Evolutionary conservation across 441 rosid species (phyloP).

Genomic region (Erodium moschatum): DNA sequence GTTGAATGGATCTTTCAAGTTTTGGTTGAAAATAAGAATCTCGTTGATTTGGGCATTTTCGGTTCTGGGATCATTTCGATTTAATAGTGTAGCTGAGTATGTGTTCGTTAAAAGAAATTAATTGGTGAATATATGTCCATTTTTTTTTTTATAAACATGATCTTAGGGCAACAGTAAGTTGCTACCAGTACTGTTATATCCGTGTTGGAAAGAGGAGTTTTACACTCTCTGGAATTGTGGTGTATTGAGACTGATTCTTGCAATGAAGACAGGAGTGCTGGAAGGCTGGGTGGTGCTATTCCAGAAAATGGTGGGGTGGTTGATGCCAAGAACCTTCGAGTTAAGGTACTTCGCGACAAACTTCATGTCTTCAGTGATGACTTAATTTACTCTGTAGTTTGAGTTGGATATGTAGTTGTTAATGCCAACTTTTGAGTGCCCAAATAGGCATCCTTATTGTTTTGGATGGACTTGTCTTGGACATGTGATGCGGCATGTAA

Average conservation of each 20-base stretch:
- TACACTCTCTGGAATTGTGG: conserved; percentile 12
- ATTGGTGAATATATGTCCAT: conserved; percentile 2
- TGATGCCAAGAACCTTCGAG: conserved; percentile 79
- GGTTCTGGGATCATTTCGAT: neutral
- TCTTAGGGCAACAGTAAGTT: neutral
- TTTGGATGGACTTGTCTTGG: neutral
- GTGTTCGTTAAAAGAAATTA: conserved; percentile 14
- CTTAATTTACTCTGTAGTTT: neutral
- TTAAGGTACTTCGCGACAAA: conserved; percentile 43
- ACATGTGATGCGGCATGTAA: no score
- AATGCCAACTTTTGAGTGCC: neutral
- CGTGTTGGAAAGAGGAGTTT: neutral
- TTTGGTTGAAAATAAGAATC: neutral
- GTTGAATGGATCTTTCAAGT: neutral
- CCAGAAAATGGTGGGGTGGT: conserved; percentile 39
- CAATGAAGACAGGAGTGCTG: conserved; percentile 51
- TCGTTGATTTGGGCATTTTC: neutral
- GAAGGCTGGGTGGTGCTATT: conserved; percentile 42
- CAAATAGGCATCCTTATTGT: neutral
- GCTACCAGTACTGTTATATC: neutral
- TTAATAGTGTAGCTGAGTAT: neutral
- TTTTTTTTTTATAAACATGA: neutral
- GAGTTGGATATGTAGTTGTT: neutral
- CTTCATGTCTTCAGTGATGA: neutral
- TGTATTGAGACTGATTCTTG: conserved; percentile 18